Conservation (phyloP, 169 alveolate genomes). For the Eimeria praecox region DNA sequence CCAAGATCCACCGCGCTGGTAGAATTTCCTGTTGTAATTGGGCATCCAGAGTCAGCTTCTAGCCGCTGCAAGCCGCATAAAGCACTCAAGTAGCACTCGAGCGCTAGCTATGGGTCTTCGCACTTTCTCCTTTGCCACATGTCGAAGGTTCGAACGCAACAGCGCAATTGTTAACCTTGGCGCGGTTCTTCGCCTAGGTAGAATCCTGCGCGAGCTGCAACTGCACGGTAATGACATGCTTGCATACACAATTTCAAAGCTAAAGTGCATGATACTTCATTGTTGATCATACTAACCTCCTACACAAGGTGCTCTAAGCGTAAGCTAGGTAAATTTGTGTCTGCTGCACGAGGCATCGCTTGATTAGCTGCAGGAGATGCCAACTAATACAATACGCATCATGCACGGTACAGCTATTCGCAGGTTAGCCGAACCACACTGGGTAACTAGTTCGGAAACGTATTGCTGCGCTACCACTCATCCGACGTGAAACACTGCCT, state of each 20-base stretch:
- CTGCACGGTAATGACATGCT: not conserved
- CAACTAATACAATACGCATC: not conserved
- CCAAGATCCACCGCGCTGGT: not conserved
- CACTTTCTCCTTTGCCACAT: not conserved
- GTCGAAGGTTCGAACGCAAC: not conserved
- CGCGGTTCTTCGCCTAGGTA: not conserved
- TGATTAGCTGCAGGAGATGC: not conserved
- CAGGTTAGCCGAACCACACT: not conserved
- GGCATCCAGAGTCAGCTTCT: not conserved
- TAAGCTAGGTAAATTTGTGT: not conserved
- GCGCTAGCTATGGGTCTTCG: not conserved
- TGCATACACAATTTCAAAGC: not conserved
- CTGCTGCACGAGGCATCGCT: not conserved
- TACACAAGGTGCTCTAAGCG: not conserved
- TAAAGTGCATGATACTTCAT: not conserved
- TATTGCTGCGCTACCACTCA: not conserved
- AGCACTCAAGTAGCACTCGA: not conserved
- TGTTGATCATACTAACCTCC: not conserved
- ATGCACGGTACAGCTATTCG: not conserved
- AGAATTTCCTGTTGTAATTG: not conserved
- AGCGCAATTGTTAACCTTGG: not conserved
- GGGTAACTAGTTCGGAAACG: not conserved
- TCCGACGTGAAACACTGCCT: not conserved
- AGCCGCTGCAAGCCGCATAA: not conserved
- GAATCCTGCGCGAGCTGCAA: not conserved